Evolutionary conservation across 2,329 filamentous ascomycete species (phyloP).

Genomic region (Trichoderma afroharzianum): DNA sequence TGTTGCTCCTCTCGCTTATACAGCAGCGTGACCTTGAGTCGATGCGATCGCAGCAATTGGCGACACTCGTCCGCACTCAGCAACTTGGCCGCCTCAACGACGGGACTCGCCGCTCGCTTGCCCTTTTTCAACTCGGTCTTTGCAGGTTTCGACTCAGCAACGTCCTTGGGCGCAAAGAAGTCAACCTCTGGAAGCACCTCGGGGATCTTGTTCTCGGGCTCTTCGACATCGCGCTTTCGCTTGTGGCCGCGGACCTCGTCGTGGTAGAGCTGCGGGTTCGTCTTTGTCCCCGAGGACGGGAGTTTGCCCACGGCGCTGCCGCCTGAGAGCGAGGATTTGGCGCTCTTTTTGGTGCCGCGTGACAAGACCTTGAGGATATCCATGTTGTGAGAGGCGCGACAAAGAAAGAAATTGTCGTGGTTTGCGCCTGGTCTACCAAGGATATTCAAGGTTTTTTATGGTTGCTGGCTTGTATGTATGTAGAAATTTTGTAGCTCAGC

Average conservation of each 20-base stretch:
- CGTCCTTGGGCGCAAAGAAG: constrained; percentile 54
- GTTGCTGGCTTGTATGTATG: neutral
- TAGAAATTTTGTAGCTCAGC: constrained; percentile 22
- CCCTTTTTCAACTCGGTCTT: constrained; percentile 22
- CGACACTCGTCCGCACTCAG: constrained; percentile 69
- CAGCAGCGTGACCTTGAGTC: constrained; percentile 80
- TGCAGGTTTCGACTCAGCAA: constrained; percentile 31
- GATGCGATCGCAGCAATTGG: constrained; percentile 71
- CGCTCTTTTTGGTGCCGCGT: constrained; percentile 60
- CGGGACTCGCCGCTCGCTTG: constrained; percentile 29
- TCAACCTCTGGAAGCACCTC: constrained; percentile 48
- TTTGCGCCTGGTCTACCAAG: neutral
- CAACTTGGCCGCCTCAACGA: constrained; percentile 27
- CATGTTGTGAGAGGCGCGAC: constrained; percentile 41
- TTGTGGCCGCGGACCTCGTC: constrained; percentile 52
- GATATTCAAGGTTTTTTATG: neutral
- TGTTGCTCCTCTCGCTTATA: constrained; percentile 44
- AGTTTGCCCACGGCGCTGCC: constrained; percentile 42
- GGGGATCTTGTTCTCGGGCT: constrained; percentile 29
- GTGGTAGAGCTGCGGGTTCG: constrained; percentile 68
- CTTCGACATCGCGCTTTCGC: constrained; percentile 49
- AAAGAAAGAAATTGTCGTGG: neutral
- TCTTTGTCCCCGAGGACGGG: constrained; percentile 60
- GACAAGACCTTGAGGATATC: constrained; percentile 72
- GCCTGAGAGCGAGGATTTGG: constrained; percentile 32